Conservation (phyloP, 2,329 filamentous ascomycete species). For the Nakataea oryzae region DNA sequence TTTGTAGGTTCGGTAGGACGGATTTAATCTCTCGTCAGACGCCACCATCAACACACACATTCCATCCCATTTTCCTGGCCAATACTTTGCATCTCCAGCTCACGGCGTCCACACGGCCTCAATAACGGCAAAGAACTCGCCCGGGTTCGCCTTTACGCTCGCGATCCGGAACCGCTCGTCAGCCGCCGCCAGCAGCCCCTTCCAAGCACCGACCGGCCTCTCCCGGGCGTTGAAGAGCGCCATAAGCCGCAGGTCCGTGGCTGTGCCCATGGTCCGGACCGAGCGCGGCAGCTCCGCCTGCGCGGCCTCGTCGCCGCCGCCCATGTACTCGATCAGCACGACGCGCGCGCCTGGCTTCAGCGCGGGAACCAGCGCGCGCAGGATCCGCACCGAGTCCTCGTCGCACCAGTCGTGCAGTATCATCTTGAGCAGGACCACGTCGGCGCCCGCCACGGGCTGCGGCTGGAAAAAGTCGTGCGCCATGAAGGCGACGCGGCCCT, state of each 20-base stretch:
- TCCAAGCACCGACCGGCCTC: conserved; percentile 12
- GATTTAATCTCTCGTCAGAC: too few relatives aligned
- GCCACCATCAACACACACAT: too few relatives aligned
- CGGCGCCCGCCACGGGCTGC: conserved; percentile 21
- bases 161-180: conserved; percentile 5
- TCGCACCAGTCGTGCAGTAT: conserved; percentile 48
- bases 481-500: conserved; percentile 20
- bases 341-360: conserved; percentile 31
- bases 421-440: conserved; percentile 40
- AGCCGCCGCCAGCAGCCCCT: conserved; percentile 7
- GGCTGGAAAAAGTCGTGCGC: conserved; percentile 27
- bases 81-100: neutral
- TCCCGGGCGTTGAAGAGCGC: conserved; percentile 11
- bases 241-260: conserved; percentile 5
- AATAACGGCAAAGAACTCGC: conserved; percentile 2
- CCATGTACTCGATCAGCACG: conserved; percentile 21
- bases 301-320: neutral
- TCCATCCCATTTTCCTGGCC: neutral
- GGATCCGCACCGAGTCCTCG: conserved; percentile 20
- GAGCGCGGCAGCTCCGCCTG: neutral
- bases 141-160: neutral
- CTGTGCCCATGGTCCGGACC: conserved; percentile 1
- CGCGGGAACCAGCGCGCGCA: conserved; percentile 29
- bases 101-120: conserved; percentile 1
- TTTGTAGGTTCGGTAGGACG: too few relatives aligned